phyloP scores from a whole-genome alignment of 1,284 basidiomycete genomes.

The Cystobasidium pallidum region DNA sequence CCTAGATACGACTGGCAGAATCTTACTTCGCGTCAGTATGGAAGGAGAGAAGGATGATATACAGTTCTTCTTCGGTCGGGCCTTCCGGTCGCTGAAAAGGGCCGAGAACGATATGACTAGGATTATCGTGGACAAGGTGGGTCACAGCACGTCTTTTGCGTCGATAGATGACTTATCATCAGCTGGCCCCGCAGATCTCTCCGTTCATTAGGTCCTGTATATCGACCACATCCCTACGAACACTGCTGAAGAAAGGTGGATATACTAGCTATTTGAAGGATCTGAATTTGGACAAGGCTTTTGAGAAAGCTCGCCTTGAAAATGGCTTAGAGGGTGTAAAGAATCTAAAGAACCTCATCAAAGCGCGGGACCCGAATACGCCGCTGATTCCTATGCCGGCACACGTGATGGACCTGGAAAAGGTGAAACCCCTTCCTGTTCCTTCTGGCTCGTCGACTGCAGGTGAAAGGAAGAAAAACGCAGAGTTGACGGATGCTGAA shows the following conservation, averaged over 20 bases:
- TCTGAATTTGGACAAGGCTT: constrained; percentile 49
- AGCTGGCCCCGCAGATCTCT: constrained; percentile 69
- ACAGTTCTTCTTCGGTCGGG: constrained; percentile 95
- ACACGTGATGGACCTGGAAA: constrained; percentile 11
- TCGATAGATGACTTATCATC: not conserved
- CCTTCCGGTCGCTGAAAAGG: constrained; percentile 86
- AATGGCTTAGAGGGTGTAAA: constrained; percentile 50
- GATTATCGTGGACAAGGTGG: constrained; percentile 97
- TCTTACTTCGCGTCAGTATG: constrained; percentile 91
- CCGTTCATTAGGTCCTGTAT: constrained; percentile 90
- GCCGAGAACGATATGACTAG: constrained; percentile 95
- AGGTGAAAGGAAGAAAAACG: constrained; percentile 60
- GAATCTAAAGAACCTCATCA: constrained; percentile 50
- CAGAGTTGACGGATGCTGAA: constrained; percentile 83
- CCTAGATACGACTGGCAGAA: constrained; percentile 66
- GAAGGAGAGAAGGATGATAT: constrained; percentile 98
- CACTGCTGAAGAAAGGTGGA: constrained; percentile 45
- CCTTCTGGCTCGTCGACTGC: constrained; percentile 49
- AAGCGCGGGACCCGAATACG: constrained; percentile 48
- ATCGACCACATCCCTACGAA: constrained; percentile 62
- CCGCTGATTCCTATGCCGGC: constrained; percentile 48
- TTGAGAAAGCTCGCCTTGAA: constrained; percentile 47
- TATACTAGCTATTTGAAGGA: constrained; percentile 39
- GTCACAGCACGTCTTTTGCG: too few species aligned
- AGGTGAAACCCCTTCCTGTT: not conserved